Evolutionary conservation across 768 basidiomycete species (phyloP), one percentile per base, ranked within the genome.

Genomic region (Boletus subparvulus): DNA sequence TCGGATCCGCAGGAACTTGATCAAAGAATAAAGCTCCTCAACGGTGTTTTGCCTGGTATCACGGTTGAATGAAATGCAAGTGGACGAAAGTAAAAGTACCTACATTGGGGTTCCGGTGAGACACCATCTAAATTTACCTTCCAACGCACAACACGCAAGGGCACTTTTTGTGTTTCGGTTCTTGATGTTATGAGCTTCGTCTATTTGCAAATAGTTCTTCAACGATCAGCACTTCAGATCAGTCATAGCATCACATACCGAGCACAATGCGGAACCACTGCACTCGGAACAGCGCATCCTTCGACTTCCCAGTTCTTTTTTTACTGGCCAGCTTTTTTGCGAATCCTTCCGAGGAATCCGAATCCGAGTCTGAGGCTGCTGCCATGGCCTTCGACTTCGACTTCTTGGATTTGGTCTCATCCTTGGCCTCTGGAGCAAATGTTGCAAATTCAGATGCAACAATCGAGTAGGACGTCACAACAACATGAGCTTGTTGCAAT

Each of bases 141-240:
- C 71, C n/a, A 96, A 76, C 7, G 78, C 88, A 57, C 84, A 90
- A 57, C 92, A 92, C 0, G 91, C 93, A 37, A 86, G 76, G 3
- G 92, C 85, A 32, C 82, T 83, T 66, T 92, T 90, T 0, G 88
- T 90, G 36, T 79, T 86, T 48, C 83, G 78, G 65, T 94, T 93
- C 78, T 95, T 96, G 77, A 97, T 96, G 63, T 88, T 91, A 68
- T 97, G 94, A 0, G 94, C 94, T 66, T 97, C 94, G 66, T 97
- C 94, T 91, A 50, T n/a, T 19, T 45, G 32, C 2, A 12, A 16
- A 32, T 19, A 7, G 13, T 9, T 19, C 26, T 41, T 41, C 19
- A 35, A 14, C 14, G 19, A 2, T 30, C 12, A 33, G 13, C 11
- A 30, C 35, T 21, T 36, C 9, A 28, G 33, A 21, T 37, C 3